Conservation (phyloP, 495 filamentous ascomycete species). For the Tetracladium setigerum region DNA sequence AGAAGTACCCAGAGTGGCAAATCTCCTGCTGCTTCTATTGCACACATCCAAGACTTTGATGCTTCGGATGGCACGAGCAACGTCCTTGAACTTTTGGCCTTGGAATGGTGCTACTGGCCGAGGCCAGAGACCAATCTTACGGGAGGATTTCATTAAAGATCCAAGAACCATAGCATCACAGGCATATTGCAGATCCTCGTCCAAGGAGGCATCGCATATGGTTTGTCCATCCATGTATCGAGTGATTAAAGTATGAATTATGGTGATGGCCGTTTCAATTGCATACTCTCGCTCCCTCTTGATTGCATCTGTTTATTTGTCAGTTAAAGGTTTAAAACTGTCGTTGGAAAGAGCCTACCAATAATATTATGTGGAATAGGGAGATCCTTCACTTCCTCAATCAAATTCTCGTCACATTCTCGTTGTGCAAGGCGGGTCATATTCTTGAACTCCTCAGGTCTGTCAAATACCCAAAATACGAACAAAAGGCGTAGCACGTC, state of each 20-base stretch:
- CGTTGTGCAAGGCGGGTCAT: conserved; percentile 5
- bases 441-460: not conserved
- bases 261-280: not conserved
- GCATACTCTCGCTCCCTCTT: not conserved
- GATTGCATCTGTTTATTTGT: conserved; percentile 1
- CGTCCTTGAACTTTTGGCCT: conserved; percentile 2
- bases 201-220: not conserved
- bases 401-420: conserved; percentile 6
- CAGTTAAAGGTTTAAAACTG: not conserved
- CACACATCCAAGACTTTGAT: conserved; percentile 6
- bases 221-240: conserved; percentile 4
- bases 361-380: conserved; percentile 9
- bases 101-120: conserved; percentile 4
- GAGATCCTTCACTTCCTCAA: not conserved
- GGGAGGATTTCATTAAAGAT: conserved; percentile 8
- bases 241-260: conserved; percentile 1
- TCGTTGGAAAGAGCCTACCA: conserved; percentile 1
- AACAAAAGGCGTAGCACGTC: not conserved
- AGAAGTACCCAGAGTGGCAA: not conserved
- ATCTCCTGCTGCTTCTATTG: too few relatives aligned
- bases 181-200: not conserved
- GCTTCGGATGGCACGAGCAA: conserved; percentile 4
- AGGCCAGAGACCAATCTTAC: conserved; percentile 7
- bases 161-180: conserved; percentile 17
- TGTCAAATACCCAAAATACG: conserved; percentile 4